Conservation (phyloP, 1,284 basidiomycete species). For the Mycena sp. region DNA sequence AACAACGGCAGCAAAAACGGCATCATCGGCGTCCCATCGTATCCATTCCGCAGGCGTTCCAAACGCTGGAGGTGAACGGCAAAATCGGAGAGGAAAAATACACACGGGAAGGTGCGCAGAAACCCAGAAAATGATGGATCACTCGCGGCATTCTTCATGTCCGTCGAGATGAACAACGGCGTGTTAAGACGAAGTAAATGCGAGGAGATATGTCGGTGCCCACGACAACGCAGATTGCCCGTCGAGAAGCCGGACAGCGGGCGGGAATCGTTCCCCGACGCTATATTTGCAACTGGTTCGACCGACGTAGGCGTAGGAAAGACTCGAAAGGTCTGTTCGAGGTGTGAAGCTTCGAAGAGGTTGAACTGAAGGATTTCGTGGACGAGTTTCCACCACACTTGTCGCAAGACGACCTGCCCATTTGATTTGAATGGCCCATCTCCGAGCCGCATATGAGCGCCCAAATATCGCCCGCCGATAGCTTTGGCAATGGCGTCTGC, state of each 20-base stretch:
- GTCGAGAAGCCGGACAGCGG: slow-evolving; percentile 11
- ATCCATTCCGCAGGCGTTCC: slow-evolving; percentile 55
- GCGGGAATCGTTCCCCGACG: slow-evolving; percentile 6
- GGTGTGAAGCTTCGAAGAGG: slow-evolving; percentile 48
- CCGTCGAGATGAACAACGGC: slow-evolving; percentile 80
- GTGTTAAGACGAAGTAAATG: slow-evolving; percentile 57
- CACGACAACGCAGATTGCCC: slow-evolving; percentile 34
- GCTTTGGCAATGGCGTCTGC: slow-evolving; percentile 54
- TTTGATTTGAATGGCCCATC: slow-evolving; percentile 69
- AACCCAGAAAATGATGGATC: slow-evolving; percentile 63
- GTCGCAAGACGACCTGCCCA: slow-evolving; percentile 54
- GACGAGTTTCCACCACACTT: slow-evolving; percentile 69
- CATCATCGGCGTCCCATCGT: slow-evolving; percentile 64
- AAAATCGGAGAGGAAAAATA: slow-evolving; percentile 75
- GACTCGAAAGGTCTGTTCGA: slow-evolving; percentile 45
- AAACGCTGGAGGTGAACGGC: slow-evolving; percentile 49
- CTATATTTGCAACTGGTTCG: not conserved
- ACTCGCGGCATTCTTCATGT: slow-evolving; percentile 58
- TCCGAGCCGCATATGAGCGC: slow-evolving; percentile 73
- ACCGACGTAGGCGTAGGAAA: not conserved
- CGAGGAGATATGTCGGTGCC: slow-evolving; percentile 35
- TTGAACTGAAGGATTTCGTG: slow-evolving; percentile 54
- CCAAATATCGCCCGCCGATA: slow-evolving; percentile 68
- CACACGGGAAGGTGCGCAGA: slow-evolving; percentile 73
- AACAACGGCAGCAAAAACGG: slow-evolving; percentile 70